Evolutionary conservation across 163 green algal genomes (phyloP).

Genomic region (Volvox carteri): DNA sequence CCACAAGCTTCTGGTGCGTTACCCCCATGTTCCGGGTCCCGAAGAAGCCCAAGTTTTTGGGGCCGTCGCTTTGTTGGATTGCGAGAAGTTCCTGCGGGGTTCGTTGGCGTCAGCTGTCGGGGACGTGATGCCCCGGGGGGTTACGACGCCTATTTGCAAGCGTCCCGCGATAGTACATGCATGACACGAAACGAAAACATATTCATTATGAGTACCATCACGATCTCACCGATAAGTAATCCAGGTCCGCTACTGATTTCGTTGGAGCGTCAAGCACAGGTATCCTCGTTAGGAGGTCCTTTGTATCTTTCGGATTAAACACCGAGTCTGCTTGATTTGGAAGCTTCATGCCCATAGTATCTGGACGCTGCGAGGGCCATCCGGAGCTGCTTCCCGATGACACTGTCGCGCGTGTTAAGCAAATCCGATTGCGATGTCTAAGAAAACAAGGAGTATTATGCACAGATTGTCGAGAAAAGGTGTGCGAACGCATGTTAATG

Average conservation of each 20-base stretch:
- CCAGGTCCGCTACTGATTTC: conserved; percentile 65
- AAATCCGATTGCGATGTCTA: neutral
- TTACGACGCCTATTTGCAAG: no score
- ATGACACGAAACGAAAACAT: no score
- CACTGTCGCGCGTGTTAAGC: neutral
- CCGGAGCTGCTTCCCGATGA: conserved; percentile 1
- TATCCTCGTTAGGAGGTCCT: conserved; percentile 39
- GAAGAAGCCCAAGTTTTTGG: conserved; percentile 97
- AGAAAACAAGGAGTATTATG: neutral
- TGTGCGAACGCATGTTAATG: conserved; percentile 12
- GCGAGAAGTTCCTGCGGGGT: conserved; percentile 92
- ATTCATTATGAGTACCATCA: neutral
- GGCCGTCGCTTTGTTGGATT: conserved; percentile 94
- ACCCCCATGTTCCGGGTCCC: conserved; percentile 99
- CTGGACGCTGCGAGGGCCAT: conserved; percentile 25
- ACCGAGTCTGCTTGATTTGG: conserved; percentile 64
- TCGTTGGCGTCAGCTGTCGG: neutral
- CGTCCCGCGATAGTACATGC: no score
- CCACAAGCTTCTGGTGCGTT: conserved; percentile 97
- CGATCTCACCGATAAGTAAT: conserved; percentile 71
- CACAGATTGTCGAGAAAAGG: neutral
- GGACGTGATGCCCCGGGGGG: neutral
- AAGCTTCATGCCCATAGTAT: conserved; percentile 47
- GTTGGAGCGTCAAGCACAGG: conserved; percentile 55
- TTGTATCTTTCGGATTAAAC: conserved; percentile 46